Evolutionary conservation across 352 stramenopile genomes (phyloP).

Genomic region (Globisporangium paroecandrum): DNA sequence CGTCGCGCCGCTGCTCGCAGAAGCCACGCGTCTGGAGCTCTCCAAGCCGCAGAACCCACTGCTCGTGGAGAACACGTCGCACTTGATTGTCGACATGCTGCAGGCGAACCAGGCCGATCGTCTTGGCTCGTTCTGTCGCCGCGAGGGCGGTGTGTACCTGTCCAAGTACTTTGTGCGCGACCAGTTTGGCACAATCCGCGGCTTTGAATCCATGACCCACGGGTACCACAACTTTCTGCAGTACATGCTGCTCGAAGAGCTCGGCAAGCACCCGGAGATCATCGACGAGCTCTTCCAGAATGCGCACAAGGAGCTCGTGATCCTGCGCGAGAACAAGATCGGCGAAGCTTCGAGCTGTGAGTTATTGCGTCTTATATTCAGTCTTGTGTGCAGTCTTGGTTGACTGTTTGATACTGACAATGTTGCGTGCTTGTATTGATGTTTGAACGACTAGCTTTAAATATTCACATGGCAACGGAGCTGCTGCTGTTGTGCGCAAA

Average conservation of each 20-base stretch:
- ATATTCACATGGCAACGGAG: slow-evolving; percentile 74
- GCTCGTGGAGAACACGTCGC: slow-evolving; percentile 73
- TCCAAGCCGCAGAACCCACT: slow-evolving; percentile 36
- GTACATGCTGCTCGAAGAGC: slow-evolving; percentile 85
- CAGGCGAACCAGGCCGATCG: slow-evolving; percentile 85
- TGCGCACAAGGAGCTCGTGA: slow-evolving; percentile 56
- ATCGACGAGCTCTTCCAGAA: slow-evolving; percentile 69
- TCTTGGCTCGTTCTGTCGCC: slow-evolving; percentile 75
- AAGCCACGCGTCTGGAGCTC: slow-evolving; percentile 44
- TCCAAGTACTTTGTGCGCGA: slow-evolving; percentile 89
- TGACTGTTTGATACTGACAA: not conserved
- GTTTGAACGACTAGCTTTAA: slow-evolving; percentile 29
- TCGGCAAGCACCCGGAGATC: slow-evolving; percentile 70
- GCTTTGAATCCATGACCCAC: slow-evolving; percentile 85
- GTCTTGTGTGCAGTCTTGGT: not conserved
- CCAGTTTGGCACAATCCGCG: slow-evolving; percentile 86
- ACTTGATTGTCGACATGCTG: slow-evolving; percentile 82
- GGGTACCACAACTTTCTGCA: slow-evolving; percentile 90
- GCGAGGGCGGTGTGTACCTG: slow-evolving; percentile 77
- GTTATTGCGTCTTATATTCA: slow-evolving; percentile 3
- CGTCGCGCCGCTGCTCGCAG: slow-evolving; percentile 51
- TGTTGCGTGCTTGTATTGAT: not conserved
- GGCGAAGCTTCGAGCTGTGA: slow-evolving; percentile 52
- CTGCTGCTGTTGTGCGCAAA: slow-evolving; percentile 65
- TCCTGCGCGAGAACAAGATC: slow-evolving; percentile 41